phyloP scores from a whole-genome alignment of 2,329 filamentous ascomycete genomes.

The Ophiostoma piceae region DNA sequence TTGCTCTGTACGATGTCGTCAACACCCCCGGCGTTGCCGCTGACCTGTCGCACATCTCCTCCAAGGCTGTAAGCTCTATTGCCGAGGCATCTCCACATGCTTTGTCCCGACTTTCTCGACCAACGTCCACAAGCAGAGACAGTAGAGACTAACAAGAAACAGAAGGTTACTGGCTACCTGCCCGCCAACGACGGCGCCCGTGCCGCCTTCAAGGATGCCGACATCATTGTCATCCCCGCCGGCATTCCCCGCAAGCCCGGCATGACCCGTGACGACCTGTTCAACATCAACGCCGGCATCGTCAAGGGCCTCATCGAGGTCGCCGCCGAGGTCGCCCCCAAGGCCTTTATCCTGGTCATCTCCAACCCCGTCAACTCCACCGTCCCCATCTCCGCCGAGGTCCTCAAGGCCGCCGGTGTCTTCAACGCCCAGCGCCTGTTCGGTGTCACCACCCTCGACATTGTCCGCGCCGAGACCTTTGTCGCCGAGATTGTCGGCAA shows the following conservation, averaged over 20 bases:
- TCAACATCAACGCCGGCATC: constrained; percentile 99
- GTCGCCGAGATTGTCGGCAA: constrained; percentile 79
- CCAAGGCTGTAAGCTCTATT: constrained; percentile 58
- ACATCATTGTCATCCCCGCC: constrained; percentile 95
- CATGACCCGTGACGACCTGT: constrained; percentile 98
- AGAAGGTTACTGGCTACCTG: constrained; percentile 85
- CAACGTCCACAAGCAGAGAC: not conserved
- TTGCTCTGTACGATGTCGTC: constrained; percentile 98
- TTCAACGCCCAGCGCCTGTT: constrained; percentile 96
- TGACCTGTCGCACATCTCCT: constrained; percentile 96
- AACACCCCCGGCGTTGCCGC: constrained; percentile 95
- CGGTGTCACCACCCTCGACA: constrained; percentile 96
- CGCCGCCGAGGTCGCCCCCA: constrained; percentile 80
- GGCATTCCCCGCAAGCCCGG: constrained; percentile 98
- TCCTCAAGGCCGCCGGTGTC: constrained; percentile 86
- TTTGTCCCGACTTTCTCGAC: not conserved
- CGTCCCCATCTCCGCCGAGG: constrained; percentile 93
- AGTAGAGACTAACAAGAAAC: not conserved
- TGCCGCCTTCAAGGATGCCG: constrained; percentile 82
- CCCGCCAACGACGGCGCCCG: constrained; percentile 82
- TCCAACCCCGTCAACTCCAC: constrained; percentile 99
- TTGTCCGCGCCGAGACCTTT: constrained; percentile 97
- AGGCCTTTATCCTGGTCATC: constrained; percentile 93
- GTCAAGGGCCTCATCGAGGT: constrained; percentile 90
- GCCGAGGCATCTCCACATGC: constrained; percentile 16